A percentile compares a stretch with the other conserved stretches of the same genome.
Conservation (phyloP, 225 moss, liverwort and hornwort species). For the Sphagnum contortum region DNA sequence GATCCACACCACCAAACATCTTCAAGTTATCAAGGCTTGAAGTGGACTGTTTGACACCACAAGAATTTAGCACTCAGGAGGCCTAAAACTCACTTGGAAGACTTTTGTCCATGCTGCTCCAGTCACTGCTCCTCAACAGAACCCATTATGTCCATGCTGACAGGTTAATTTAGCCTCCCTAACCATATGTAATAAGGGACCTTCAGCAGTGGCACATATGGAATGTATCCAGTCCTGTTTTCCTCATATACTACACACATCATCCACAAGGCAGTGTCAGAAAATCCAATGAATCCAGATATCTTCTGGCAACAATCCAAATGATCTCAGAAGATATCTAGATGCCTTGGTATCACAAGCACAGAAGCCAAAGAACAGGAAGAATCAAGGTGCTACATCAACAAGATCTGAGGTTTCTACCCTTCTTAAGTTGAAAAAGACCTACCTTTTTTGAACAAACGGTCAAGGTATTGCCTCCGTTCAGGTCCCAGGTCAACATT, state of each 20-base stretch:
- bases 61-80: no score
- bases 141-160: not conserved
- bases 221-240: slow-evolving; percentile 56
- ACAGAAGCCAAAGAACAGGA: not conserved
- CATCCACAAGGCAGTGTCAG: slow-evolving; percentile 1
- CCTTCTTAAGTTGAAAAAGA: not conserved
- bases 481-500: slow-evolving; percentile 76
- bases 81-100: no score
- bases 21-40: no score
- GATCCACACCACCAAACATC: no score
- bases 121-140: not conserved
- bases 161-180: slow-evolving; percentile 32
- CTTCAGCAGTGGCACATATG: slow-evolving; percentile 70
- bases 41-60: no score
- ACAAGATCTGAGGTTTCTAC: not conserved
- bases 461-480: slow-evolving; percentile 72
- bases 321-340: not conserved
- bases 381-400: no score
- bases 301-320: not conserved
- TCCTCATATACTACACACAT: slow-evolving; percentile 72
- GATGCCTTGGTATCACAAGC: not conserved
- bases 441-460: slow-evolving; percentile 56
- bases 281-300: not conserved
- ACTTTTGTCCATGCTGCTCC: not conserved
- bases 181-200: slow-evolving; percentile 85